Conservation (phyloP, 441 rosid species). For the Populus tomentosa region DNA sequence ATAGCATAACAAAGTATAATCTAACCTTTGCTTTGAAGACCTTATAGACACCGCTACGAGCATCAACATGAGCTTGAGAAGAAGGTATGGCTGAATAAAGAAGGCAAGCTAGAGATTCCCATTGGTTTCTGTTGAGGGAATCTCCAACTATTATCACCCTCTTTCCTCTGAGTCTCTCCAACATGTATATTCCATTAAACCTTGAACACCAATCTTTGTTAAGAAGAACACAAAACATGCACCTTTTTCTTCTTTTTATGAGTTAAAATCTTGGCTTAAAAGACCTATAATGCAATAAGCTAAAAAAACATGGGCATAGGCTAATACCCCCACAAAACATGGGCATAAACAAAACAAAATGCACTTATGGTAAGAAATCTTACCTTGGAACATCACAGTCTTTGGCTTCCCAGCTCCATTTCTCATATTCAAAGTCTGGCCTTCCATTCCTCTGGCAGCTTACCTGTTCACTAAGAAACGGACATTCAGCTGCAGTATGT, state of each 20-base stretch:
- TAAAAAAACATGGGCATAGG: no score
- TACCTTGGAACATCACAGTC: conserved; percentile 44
- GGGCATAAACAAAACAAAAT: background rate
- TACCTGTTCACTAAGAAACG: conserved; percentile 44
- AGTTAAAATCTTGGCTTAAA: no score
- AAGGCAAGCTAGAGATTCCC: conserved; percentile 68
- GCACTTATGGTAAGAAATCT: background rate
- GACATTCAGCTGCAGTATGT: conserved; percentile 32
- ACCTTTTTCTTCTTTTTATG: no score
- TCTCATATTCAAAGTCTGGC: conserved; percentile 42
- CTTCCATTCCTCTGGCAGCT: conserved; percentile 48
- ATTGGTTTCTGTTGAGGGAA: conserved; percentile 66
- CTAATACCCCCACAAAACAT: background rate
- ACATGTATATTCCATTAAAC: conserved; percentile 41
- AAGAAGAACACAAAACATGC: background rate
- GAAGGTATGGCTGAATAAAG: conserved; percentile 39
- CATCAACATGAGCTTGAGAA: conserved; percentile 22
- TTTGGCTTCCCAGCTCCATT: conserved; percentile 49
- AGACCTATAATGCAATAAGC: no score
- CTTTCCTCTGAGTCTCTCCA: conserved; percentile 54
- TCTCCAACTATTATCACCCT: conserved; percentile 60
- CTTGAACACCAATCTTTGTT: conserved; percentile 17
- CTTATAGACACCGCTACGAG: conserved; percentile 14
- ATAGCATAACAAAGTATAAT: background rate
- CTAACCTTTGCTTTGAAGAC: conserved; percentile 39